Base-by-base conservation (phyloP, 1,284 basidiomycete genomes). In the Bjerkandera adusta region DNA sequence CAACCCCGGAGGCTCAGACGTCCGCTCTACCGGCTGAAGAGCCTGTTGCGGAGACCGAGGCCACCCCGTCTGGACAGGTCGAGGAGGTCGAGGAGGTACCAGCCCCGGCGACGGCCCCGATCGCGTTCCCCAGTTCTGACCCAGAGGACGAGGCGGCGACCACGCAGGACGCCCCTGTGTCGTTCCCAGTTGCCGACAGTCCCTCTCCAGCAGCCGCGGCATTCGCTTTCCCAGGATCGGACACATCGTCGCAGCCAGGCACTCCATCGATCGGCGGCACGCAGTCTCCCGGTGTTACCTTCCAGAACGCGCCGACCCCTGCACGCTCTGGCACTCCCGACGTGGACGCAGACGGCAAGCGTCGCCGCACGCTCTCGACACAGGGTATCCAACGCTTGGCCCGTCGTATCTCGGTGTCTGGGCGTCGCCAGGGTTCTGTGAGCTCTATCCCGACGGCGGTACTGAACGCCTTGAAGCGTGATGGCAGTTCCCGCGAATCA, bases 321-420 rank as follows among this genome's bases (percentile, higher is more conserved):
- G 55, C 60, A 6, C 67, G 68, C 26, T 75, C 73, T 36, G 79
- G 77, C 21, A 80, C 85, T 13, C 79, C 88, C 5, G 85, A 88
- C 57, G 75, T 76, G 1, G 83, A 85, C 2, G 75, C 75, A 1
- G 85, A 87, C 57, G 79, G 79, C 38, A 89, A 88, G 69, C 74
- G 85, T 48, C 85, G 83, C 60, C 76, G 86, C 21, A 88, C 63
- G 43, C 47, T 86, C 47, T 83, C 85, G 10, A 85, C 86, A 20
- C 87, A 90, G 64, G 90, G 90, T 59, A 86, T 90, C 71, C 86
- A 89, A 63, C 76, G 85, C 24, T 63, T 90, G 35, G 87, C 87
- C 15, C 71, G 85, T 45, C 73, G 80, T 51, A 82, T 90, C 47
- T 89, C 87, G 11, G 63, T 88, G 30, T 79, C 77, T 0, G 76